Base-by-base conservation (phyloP, 306 rosid species). In the Cicer judaicum region DNA sequence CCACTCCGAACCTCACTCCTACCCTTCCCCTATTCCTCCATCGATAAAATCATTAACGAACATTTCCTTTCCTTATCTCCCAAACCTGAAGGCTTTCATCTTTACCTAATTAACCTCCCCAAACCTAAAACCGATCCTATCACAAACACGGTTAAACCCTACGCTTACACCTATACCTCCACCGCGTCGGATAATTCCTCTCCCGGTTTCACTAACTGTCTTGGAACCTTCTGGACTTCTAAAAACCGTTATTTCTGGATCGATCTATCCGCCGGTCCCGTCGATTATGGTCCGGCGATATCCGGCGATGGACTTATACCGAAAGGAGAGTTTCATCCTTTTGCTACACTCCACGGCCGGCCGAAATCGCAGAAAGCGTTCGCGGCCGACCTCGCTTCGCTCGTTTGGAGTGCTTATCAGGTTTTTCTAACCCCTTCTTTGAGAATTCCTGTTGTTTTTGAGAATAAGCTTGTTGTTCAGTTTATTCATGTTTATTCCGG, bases 221-320 rank as follows among this genome's bases (percentile, higher is more conserved):
- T 87, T 64, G 99, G 98, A 50, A 90, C 86, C 7, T 42, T 92
- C 21, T 92, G 96, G 97, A 87, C 90, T 38, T 92, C 92, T 34
- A 71, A 50, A 7, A 80, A 89, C 6, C 84, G 98, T 8, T 95
- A 86, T 46, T 65, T 89, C 56, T 95, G 99, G 99, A 82, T 95
- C 69, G 99, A 95, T 59, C 79, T 95, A 70, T 90, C 93, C 7
- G 98, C 99, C 3, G 99, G 98, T 0, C 96, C 97, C 0, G 93
- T 95, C 3, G 97, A 92, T 43, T 95, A 95, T 18, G 99, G 99
- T 5, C 99, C 98, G 1, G 85, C 93, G 0, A 74, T 92, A 7
- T 90, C 98, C 13, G 99, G 99, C 0, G 98, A 95, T 2, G 99
- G 97, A 7, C 87, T 89, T 19, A 72, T 92, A 5, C 99, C 99